Evolutionary conservation across 2,329 filamentous ascomycete genomes (phyloP), one percentile per base, ranked within the genome.

Genomic region (Pezicula radicicola): DNA sequence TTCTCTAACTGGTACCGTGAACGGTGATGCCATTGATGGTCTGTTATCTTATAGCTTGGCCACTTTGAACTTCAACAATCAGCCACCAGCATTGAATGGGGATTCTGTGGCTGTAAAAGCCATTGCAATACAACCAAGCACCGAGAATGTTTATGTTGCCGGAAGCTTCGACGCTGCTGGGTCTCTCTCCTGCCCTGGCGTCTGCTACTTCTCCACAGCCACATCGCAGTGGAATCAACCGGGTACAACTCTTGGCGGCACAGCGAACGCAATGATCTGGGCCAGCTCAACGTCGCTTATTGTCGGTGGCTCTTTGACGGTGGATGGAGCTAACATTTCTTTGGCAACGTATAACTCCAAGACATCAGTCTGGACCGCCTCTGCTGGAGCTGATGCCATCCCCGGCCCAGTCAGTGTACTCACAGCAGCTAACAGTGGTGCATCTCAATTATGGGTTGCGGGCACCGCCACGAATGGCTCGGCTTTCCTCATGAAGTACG

Each of bases 111-210:
- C 83, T 3, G 91, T 97, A 40, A 87, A 90, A 52, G 76, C 88
- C 27, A 91, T 99, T 60, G 80, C 83, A 10, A 77, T 85, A 8
- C 87, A 86, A 50, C 88, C 89, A 0, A 80, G 80, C 50, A 84
- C 84, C 16, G 76, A 79, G 1, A 84, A 94, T 47, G 77, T 99
- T 12, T 99, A 88, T 64, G 88, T 99, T 30, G 93, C 88, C 36
- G 94, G 94, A 30, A 83, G 81, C 9, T 99, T 97, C 65, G 76
- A 83, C n/a, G 83, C 81, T 30, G 94, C 91, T 16, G 94, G 94
- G 27, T 86, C 87, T 4, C 79, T 97, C 28, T 85, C 83, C 40
- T 99, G 94, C 66, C 84, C 87, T 3, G 85, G 83, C 44, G 81
- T 99, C 21, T 99, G 94, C 70, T 75, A 87, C 53, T 96, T 89